Conservation (phyloP, 1,284 basidiomycete species). For the Tylopilus sp. region DNA sequence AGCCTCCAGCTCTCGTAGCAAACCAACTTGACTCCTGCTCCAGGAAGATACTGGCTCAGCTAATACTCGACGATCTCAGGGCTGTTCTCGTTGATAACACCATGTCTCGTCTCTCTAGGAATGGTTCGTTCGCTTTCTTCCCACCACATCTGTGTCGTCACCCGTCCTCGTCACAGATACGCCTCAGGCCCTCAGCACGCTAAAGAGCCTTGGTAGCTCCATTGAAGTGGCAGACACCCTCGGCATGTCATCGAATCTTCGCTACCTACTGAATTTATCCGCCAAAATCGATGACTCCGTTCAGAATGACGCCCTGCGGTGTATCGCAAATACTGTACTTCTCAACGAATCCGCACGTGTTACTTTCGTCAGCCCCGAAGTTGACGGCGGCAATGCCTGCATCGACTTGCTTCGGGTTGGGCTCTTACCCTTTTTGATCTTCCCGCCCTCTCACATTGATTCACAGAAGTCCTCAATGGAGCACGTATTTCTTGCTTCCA, state of each 20-base stretch:
- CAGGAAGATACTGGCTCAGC: slow-evolving; percentile 50
- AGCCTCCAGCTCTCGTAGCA: slow-evolving; percentile 9
- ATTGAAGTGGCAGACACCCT: slow-evolving; percentile 66
- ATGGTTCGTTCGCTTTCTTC: slow-evolving; percentile 41
- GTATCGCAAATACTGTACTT: slow-evolving; percentile 71
- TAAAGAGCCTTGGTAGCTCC: slow-evolving; percentile 75
- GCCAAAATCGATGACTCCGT: slow-evolving; percentile 45
- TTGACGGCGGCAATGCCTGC: slow-evolving; percentile 58
- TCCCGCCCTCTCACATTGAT: slow-evolving; percentile 4
- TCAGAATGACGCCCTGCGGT: slow-evolving; percentile 63
- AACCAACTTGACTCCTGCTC: slow-evolving; percentile 34
- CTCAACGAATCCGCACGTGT: slow-evolving; percentile 60
- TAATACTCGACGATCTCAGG: slow-evolving; percentile 59
- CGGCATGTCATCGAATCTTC: slow-evolving; percentile 50
- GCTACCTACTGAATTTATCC: slow-evolving; percentile 49
- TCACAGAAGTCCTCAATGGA: slow-evolving; percentile 59
- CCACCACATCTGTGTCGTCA: slow-evolving; percentile 9
- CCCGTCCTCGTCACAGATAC: slow-evolving; percentile 43
- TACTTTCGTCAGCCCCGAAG: slow-evolving; percentile 53
- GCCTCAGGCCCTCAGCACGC: slow-evolving; percentile 58
- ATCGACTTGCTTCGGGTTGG: slow-evolving; percentile 61
- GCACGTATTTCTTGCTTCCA: slow-evolving; percentile 67
- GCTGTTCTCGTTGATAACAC: slow-evolving; percentile 35
- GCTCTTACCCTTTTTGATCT: background rate
- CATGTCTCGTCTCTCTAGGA: slow-evolving; percentile 44